phyloP scores from a whole-genome alignment of 495 filamentous ascomycete genomes.

The Penicillium tannophilum region DNA sequence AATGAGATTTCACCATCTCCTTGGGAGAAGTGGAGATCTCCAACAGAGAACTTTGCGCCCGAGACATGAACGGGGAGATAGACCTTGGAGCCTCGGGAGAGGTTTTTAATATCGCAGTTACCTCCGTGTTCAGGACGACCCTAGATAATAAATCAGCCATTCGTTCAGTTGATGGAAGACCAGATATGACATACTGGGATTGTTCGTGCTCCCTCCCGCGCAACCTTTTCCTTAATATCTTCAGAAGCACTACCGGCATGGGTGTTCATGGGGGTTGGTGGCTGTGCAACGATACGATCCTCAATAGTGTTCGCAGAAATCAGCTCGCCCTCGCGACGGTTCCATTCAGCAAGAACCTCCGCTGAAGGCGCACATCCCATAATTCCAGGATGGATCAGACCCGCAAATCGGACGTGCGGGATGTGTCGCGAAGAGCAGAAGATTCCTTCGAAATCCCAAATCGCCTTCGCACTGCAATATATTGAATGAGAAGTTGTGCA shows the following conservation, averaged over 20 bases:
- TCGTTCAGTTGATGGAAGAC: background rate
- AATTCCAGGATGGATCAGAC: constrained; percentile 94
- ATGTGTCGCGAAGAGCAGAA: constrained; percentile 90
- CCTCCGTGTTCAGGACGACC: constrained; percentile 59
- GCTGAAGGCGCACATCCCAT: constrained; percentile 84
- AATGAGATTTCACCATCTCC: constrained; percentile 95
- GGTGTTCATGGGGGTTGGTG: constrained; percentile 68
- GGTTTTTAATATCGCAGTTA: constrained; percentile 91
- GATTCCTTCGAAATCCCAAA: constrained; percentile 98
- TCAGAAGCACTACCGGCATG: constrained; percentile 70
- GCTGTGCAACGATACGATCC: constrained; percentile 77
- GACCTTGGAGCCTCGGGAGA: constrained; percentile 81
- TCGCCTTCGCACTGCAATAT: constrained; percentile 76
- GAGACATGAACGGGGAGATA: constrained; percentile 86
- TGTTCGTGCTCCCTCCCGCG: constrained; percentile 82
- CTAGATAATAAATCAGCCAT: constrained; percentile 19
- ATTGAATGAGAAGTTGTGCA: background rate
- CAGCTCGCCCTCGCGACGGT: constrained; percentile 76
- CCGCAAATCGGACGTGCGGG: constrained; percentile 82
- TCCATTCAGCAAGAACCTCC: constrained; percentile 73
- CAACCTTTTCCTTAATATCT: constrained; percentile 71
- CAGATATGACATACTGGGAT: constrained; percentile 61
- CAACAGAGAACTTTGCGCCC: constrained; percentile 91
- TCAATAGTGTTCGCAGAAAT: constrained; percentile 65
- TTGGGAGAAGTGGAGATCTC: constrained; percentile 88